A percentile compares a stretch with the other conserved stretches of the same genome.
phyloP scores from a whole-genome alignment of 495 filamentous ascomycete genomes.

The Apiosordaria backusii region DNA sequence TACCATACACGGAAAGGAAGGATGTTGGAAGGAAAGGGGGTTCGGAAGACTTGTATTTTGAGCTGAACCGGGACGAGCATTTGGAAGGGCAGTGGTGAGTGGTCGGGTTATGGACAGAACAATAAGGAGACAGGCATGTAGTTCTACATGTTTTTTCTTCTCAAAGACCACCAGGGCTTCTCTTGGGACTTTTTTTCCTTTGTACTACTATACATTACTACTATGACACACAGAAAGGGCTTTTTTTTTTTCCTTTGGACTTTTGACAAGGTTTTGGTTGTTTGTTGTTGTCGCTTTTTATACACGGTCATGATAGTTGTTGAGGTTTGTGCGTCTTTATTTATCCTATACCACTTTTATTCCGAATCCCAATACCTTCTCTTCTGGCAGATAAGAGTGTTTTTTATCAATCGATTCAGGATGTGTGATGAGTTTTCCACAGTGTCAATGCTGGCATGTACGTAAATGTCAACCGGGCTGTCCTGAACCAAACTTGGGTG shows the following conservation, averaged over 20 bases:
- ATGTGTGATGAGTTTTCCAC: too few species aligned
- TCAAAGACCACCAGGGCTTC: slow-evolving; percentile 5
- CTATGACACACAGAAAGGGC: slow-evolving; percentile 7
- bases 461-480: too few species aligned
- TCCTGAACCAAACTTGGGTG: too few species aligned
- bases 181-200: slow-evolving; percentile 18
- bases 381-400: background rate
- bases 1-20: slow-evolving; percentile 29
- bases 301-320: background rate
- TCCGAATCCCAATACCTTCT: background rate
- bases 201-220: slow-evolving; percentile 17
- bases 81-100: slow-evolving; percentile 8
- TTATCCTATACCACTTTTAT: background rate
- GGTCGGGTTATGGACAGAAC: background rate
- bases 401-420: too few species aligned
- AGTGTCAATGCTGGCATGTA: background rate
- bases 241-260: background rate
- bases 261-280: background rate
- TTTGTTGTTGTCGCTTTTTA: background rate
- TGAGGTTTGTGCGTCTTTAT: background rate
- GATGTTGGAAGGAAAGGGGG: slow-evolving; percentile 8
- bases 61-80: slow-evolving; percentile 12
- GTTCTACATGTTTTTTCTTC: background rate
- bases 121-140: background rate
- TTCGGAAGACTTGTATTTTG: slow-evolving; percentile 24